phyloP scores from a whole-genome alignment of 331 rosid species.

The Dryas integrifolia region DNA sequence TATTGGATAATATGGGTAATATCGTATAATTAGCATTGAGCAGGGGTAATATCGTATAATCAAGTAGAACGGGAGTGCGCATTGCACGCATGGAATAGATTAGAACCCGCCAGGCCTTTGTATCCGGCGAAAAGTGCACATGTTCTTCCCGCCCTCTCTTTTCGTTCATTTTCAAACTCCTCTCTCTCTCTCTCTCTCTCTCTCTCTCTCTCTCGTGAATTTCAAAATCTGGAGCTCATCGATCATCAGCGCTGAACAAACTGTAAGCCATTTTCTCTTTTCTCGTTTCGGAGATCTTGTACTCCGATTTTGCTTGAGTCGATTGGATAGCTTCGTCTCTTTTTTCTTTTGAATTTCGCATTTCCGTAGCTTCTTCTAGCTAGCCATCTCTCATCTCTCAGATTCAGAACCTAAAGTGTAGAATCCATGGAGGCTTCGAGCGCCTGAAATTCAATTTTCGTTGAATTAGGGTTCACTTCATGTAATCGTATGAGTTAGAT shows the following conservation, averaged over 20 bases:
- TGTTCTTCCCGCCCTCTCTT: conserved; percentile 7
- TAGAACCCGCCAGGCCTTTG: too few relatives aligned
- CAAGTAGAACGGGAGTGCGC: background rate
- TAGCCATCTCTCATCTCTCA: background rate
- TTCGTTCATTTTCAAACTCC: background rate
- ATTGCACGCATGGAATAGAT: background rate
- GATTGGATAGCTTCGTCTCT: background rate
- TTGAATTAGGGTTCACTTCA: conserved; percentile 6
- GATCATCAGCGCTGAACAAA: background rate
- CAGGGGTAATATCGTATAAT: too few relatives aligned
- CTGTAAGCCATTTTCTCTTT: background rate
- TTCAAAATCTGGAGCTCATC: background rate
- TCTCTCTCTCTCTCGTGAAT: background rate
- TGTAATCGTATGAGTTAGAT: background rate
- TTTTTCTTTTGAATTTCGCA: background rate
- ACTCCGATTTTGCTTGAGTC: background rate
- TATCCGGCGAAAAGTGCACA: background rate
- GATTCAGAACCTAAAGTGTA: background rate
- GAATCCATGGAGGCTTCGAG: background rate
- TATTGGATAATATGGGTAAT: too few relatives aligned
- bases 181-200: background rate
- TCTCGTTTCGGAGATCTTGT: background rate
- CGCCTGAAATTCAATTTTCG: background rate
- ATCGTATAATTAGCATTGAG: too few relatives aligned
- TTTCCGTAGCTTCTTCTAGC: background rate